Conservation (phyloP, 495 filamentous ascomycete species). For the Ramalina intermedia region DNA sequence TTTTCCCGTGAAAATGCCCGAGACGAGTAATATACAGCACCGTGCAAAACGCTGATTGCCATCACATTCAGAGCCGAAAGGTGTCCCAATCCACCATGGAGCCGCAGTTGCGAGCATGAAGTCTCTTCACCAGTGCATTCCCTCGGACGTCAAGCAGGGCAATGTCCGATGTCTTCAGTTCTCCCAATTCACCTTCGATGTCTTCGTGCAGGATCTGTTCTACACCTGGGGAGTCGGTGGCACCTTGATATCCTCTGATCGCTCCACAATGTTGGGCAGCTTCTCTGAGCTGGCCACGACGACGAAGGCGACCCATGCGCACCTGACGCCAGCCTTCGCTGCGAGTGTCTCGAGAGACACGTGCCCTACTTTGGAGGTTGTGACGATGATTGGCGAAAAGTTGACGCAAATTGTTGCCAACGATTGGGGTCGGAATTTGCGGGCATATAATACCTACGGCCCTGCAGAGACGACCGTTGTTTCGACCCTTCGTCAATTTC, state of each 20-base stretch:
- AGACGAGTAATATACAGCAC: neutral
- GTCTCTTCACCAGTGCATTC: conserved; percentile 20
- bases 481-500: conserved; percentile 23
- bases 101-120: conserved; percentile 22
- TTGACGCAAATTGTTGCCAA: conserved; percentile 23
- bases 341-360: conserved; percentile 18
- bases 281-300: conserved; percentile 21
- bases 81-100: conserved; percentile 15
- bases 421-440: conserved; percentile 24
- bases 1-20: neutral
- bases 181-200: conserved; percentile 26
- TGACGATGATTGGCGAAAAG: conserved; percentile 20
- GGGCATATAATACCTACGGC: conserved; percentile 25
- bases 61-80: conserved; percentile 3
- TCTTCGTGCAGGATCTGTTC: conserved; percentile 27
- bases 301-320: conserved; percentile 25
- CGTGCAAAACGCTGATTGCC: neutral
- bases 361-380: conserved; percentile 20
- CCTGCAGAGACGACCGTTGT: conserved; percentile 26
- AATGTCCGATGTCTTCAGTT: conserved; percentile 24
- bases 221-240: conserved; percentile 27
- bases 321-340: conserved; percentile 26
- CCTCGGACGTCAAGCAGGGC: conserved; percentile 14
- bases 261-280: conserved; percentile 23
- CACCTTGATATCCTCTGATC: conserved; percentile 21